A percentile compares a stretch with the other conserved stretches of the same genome.
Conservation (phyloP, 192 early-diverging fungal genomes). For the Backusella parvicylindrica region DNA sequence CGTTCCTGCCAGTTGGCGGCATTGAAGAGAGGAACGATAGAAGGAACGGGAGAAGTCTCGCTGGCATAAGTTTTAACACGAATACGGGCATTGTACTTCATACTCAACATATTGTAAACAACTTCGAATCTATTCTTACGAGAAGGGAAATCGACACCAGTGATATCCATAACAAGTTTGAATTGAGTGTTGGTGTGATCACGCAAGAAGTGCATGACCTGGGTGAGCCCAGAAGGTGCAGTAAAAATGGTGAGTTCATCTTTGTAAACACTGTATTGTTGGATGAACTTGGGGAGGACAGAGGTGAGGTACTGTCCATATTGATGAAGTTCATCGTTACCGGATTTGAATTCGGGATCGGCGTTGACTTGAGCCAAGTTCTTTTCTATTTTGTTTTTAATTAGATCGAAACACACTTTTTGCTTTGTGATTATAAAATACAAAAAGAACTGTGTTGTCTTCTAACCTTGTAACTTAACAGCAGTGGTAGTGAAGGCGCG, state of each 20-base stretch:
- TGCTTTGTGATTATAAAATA: too few species aligned
- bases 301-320: conserved; percentile 86
- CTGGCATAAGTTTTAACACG: conserved; percentile 96
- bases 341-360: conserved; percentile 33
- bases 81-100: conserved; percentile 90
- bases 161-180: conserved; percentile 85
- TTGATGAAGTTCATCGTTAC: conserved; percentile 61
- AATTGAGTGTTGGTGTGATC: conserved; percentile 92
- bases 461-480: conserved; percentile 21
- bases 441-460: too few species aligned
- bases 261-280: conserved; percentile 97
- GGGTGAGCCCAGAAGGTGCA: conserved; percentile 74
- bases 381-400: background rate
- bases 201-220: conserved; percentile 85
- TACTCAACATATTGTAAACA: conserved; percentile 87
- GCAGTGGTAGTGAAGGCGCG: conserved; percentile 7
- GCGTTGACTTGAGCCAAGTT: conserved; percentile 3
- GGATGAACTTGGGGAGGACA: conserved; percentile 91
- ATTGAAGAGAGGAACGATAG: conserved; percentile 71
- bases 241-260: conserved; percentile 94
- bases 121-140: conserved; percentile 94
- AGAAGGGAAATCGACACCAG: conserved; percentile 90
- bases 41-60: conserved; percentile 89
- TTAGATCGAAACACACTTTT: background rate
- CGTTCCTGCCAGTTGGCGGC: conserved; percentile 98